Conservation (phyloP, 805 yeast genomes). For the Saccharomyces kudriavzevii region DNA sequence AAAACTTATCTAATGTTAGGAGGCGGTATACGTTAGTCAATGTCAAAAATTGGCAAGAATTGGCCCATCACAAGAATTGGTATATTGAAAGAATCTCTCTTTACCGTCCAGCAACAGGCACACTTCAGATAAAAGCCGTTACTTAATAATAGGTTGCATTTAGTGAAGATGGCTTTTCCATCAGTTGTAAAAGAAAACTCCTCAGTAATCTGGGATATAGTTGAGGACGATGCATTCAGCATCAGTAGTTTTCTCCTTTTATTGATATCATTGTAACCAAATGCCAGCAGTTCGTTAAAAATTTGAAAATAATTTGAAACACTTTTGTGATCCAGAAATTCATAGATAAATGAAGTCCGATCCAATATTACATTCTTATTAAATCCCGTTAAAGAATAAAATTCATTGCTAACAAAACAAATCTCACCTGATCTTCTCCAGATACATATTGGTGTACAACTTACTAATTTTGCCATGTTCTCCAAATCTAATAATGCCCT, state of each 20-base stretch:
- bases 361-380: slow-evolving; percentile 48
- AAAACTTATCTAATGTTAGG: neutral
- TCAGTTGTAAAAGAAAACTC: slow-evolving; percentile 6
- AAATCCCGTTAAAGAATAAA: slow-evolving; percentile 61
- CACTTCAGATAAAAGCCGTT: slow-evolving; percentile 43
- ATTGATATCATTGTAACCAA: slow-evolving; percentile 27
- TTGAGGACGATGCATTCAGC: neutral
- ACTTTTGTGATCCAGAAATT: slow-evolving; percentile 72
- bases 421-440: slow-evolving; percentile 87
- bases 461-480: slow-evolving; percentile 36
- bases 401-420: slow-evolving; percentile 68
- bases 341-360: slow-evolving; percentile 62
- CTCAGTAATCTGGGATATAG: neutral
- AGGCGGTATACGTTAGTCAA: neutral
- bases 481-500: slow-evolving; percentile 51
- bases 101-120: slow-evolving; percentile 79
- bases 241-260: slow-evolving; percentile 9
- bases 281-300: slow-evolving; percentile 58
- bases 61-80: slow-evolving; percentile 82
- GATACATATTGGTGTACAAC: slow-evolving; percentile 72
- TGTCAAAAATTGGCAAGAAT: slow-evolving; percentile 54
- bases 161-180: slow-evolving; percentile 24
- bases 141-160: slow-evolving; percentile 34
- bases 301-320: slow-evolving; percentile 64
- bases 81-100: slow-evolving; percentile 72